A percentile compares a stretch with the other conserved stretches of the same genome.
Conservation (phyloP, 129 eudicot species). For the Silybum marianum region DNA sequence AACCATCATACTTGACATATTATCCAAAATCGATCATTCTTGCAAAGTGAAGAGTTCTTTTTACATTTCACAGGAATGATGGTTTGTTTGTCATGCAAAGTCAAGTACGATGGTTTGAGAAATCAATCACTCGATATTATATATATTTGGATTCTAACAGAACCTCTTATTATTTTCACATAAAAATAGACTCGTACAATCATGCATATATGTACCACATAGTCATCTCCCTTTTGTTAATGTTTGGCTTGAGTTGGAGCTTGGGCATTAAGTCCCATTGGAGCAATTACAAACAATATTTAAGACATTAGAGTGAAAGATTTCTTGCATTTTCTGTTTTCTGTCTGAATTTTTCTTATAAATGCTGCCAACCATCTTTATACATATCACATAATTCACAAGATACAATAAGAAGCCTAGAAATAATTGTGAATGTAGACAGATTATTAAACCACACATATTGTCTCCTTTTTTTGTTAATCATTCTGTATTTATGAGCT, state of each 20-base stretch:
- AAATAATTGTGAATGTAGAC: not conserved
- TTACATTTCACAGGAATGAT: slow-evolving; percentile 10
- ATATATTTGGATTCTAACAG: not conserved
- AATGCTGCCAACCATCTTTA: not conserved
- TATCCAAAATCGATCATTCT: slow-evolving; percentile 12
- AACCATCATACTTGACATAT: not conserved
- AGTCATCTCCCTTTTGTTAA: not conserved
- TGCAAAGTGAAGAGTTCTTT: slow-evolving; percentile 7
- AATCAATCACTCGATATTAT: not conserved
- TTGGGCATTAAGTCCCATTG: not conserved
- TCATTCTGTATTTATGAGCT: not conserved
- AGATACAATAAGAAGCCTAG: not conserved
- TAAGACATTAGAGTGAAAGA: slow-evolving; percentile 2
- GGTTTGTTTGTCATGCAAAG: slow-evolving; percentile 18
- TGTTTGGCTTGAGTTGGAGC: slow-evolving; percentile 1
- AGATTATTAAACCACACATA: not conserved
- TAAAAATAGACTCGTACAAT: slow-evolving; percentile 5
- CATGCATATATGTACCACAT: not conserved
- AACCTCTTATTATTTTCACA: slow-evolving; percentile 1
- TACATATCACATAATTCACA: not conserved
- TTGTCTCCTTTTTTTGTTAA: not conserved
- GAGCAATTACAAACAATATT: not conserved
- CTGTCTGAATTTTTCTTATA: not conserved
- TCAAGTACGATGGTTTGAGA: slow-evolving; percentile 2
- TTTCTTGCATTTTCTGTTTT: not conserved